Evolutionary conservation across 805 yeast genomes (phyloP).

Genomic region (Teunomyces funiuensis): DNA sequence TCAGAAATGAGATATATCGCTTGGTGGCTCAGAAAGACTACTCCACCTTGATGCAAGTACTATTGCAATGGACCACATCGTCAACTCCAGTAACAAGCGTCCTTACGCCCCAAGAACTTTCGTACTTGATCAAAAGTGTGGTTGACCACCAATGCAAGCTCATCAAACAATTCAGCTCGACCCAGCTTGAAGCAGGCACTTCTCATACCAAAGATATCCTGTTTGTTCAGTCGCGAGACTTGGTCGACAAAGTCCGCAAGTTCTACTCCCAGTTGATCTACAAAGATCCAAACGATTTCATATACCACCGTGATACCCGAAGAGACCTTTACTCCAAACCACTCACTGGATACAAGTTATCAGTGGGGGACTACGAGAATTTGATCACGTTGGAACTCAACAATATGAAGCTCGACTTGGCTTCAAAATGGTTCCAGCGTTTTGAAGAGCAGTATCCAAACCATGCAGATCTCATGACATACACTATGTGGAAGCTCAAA

Average conservation of each 20-base stretch:
- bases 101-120: conserved; percentile 19
- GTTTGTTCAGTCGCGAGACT: conserved; percentile 12
- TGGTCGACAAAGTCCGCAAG: conserved; percentile 21
- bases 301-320: conserved; percentile 21
- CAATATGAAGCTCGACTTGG: conserved; percentile 40
- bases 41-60: conserved; percentile 14
- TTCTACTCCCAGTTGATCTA: conserved; percentile 27
- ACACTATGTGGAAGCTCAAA: conserved; percentile 34
- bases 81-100: conserved; percentile 3
- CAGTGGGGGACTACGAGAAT: conserved; percentile 36
- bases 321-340: conserved; percentile 15
- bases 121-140: conserved; percentile 18
- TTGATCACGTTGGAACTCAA: conserved; percentile 34
- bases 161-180: background rate
- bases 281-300: conserved; percentile 12
- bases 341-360: conserved; percentile 16
- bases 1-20: conserved; percentile 15
- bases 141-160: conserved; percentile 18
- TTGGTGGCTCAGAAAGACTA: conserved; percentile 15
- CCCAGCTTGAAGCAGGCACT: background rate
- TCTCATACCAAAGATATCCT: conserved; percentile 5
- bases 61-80: conserved; percentile 14
- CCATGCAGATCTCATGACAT: conserved; percentile 24
- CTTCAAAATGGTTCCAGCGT: conserved; percentile 37
- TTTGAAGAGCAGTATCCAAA: conserved; percentile 26